Base-by-base conservation (phyloP, 2,329 filamentous ascomycete species). In the Blumeriella jaapii region DNA sequence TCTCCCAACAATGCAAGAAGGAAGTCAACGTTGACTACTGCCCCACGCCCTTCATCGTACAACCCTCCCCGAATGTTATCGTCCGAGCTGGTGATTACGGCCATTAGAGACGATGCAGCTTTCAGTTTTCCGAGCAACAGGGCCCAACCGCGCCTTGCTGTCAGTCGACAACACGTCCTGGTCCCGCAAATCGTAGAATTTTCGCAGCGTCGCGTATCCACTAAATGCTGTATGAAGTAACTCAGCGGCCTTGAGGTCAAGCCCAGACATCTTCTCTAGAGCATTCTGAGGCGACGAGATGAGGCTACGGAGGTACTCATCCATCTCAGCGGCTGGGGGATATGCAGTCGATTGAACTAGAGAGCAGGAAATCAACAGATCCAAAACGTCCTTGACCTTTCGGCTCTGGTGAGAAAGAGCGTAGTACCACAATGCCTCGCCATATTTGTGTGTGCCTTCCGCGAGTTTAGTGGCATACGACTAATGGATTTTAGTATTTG, bases 11-110 rank as follows among this genome's bases (percentile, higher is more conserved):
- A 65, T 3, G 81, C 76, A 6, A 95, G 66, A 14, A 96, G 61
- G 34, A 87, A 87, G 50, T 96, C 89, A 43, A 93, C 82, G 49
- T 83, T 83, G 12, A 95, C 81, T 5, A 93, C 84, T 0, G 83
- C 78, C 52, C 87, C 82, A 9, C 82, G 73, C 12, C 74, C 71
- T 15, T 78, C 75, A 53, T 96, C 87, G 55, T 86, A 93, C 2
- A 95, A 65, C 1, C 89, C 89, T 36, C 89, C 89, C 38, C 83
- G 82, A 49, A 96, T 93, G 54, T 84, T 89, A 57, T 94, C 86
- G 38, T 83, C 81, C 2, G 89, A 80, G 54, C 82, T 91, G 35
- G 78, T 74, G 48, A 95, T 82, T 39, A 93, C 79, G n/a, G 84
- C 80, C 27, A 84, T 67, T 31, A 96, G 65, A 1, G 84, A 79